Evolutionary conservation across 73 alveolate genomes (phyloP), one percentile per base, ranked within the genome.

Genomic region (Tetrahymena elliotti): DNA sequence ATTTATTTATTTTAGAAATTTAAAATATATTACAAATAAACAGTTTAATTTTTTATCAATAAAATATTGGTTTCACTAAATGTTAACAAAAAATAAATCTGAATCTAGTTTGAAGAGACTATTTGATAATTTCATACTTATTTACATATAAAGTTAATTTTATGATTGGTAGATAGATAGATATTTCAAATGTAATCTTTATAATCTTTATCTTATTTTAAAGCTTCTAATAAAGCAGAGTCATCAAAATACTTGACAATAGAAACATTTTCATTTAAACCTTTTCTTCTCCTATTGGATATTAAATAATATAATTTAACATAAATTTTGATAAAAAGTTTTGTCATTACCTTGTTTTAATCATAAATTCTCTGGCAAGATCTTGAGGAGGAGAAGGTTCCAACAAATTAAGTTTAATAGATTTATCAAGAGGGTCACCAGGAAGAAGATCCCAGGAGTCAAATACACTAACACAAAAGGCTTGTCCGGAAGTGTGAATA

Each of bases 341-440:
- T 27, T n/a, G n/a, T n/a, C n/a, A 4, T 3, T 68, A 68, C 88
- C 88, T 96, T 84, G 99, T 99, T 97, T 99, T 99, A 38, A 99
- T 97, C 98, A 99, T 97, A 97, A 99, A 99, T 95, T 99, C 99
- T 52, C 99, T 98, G 36, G 99, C 99, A 47, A 99, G 95, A 95
- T 96, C 98, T 18, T 98, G 98, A 40, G 98, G 98, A 20, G 99
- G 99, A 38, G 99, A 97, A 13, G 99, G 99, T 96, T 99, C 99
- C 94, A 99, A 94, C 53, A 99, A 99, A 38, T 98, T 97, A 95
- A 98, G 97, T 52, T 93, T 84, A n/a, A 92, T 93, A 4, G 97
- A 39, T 93, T 98, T 98, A 97, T 99, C 99, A 53, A 99, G 97
- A 24, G 99, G 99, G 93, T 99, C 99, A 35, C 99, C 99, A 84